Conservation (phyloP, 2,329 filamentous ascomycete genomes). For the Phoma sp. region DNA sequence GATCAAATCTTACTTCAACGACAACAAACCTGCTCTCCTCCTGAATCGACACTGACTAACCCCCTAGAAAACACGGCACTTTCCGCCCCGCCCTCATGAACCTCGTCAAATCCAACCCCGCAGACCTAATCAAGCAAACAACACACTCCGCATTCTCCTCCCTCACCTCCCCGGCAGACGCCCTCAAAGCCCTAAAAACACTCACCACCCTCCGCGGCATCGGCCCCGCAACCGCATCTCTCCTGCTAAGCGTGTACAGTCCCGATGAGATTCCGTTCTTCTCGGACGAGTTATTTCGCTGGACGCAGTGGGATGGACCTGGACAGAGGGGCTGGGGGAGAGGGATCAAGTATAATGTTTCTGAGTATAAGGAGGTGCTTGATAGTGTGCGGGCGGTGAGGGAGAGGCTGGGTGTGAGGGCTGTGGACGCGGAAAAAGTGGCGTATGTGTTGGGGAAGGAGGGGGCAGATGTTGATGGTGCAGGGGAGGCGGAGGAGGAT, state of each 20-base stretch:
- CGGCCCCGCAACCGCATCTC: constrained; percentile 79
- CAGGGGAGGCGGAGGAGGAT: not conserved
- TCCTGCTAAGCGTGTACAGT: constrained; percentile 72
- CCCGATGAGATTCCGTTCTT: constrained; percentile 73
- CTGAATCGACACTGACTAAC: no score
- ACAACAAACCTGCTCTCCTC: no score
- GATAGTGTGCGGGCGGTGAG: constrained; percentile 39
- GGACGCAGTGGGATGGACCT: constrained; percentile 65
- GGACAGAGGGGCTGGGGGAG: constrained; percentile 53
- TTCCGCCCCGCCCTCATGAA: constrained; percentile 57
- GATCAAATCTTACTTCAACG: no score
- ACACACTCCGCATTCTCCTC: constrained; percentile 61
- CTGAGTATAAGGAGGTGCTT: constrained; percentile 71
- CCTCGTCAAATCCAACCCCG: constrained; percentile 66
- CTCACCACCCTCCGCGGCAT: constrained; percentile 74
- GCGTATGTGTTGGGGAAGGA: constrained; percentile 71
- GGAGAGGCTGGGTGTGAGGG: constrained; percentile 48
- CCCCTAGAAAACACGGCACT: constrained; percentile 61
- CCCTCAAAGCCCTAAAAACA: constrained; percentile 55
- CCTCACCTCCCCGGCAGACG: not conserved
- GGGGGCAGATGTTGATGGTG: constrained; percentile 21
- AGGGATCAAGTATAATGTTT: constrained; percentile 71
- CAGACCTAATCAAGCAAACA: constrained; percentile 54
- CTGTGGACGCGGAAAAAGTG: constrained; percentile 72
- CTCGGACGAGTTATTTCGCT: constrained; percentile 79